Percentiles rank a stretch among this genome's conserved stretches.
These are phyloP conservation scores for Fagus crenata DNA, from an alignment of 306 rosid species.

Conservation along the genomic window DNA sequence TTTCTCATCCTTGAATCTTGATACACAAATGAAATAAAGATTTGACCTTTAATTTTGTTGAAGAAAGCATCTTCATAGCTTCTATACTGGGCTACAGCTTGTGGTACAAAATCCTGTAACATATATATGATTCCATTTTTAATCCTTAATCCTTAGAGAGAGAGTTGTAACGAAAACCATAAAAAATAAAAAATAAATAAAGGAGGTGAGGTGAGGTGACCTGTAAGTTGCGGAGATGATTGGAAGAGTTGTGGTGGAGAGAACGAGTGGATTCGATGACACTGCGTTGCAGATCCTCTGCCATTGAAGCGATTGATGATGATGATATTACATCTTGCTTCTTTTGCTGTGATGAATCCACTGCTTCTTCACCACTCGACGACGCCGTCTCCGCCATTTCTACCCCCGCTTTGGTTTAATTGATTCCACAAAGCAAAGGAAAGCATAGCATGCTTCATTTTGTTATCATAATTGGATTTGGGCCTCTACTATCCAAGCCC, in stretches of 20 bases:
- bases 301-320: constrained; percentile 46
- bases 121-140: too few relatives aligned
- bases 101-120: constrained; percentile 58
- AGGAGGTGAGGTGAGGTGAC: constrained; percentile 18
- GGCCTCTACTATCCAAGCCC: not conserved
- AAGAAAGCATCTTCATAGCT: constrained; percentile 65
- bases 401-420: not conserved
- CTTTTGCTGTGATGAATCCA: constrained; percentile 6
- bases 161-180: not conserved
- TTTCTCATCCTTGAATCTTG: too few relatives aligned
- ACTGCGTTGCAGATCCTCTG: constrained; percentile 67
- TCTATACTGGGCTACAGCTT: constrained; percentile 42
- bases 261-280: constrained; percentile 56
- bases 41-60: constrained; percentile 61
- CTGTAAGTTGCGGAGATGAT: constrained; percentile 55
- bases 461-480: not conserved
- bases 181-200: not conserved
- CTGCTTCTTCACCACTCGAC: constrained; percentile 13
- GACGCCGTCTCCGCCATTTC: constrained; percentile 43
- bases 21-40: not conserved
- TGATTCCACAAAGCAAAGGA: too few relatives aligned
- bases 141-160: not conserved
- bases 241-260: constrained; percentile 49
- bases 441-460: too few relatives aligned
- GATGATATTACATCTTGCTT: constrained; percentile 11